Base-by-base conservation (phyloP, 768 basidiomycete species). In the Pleurotus djamor region DNA sequence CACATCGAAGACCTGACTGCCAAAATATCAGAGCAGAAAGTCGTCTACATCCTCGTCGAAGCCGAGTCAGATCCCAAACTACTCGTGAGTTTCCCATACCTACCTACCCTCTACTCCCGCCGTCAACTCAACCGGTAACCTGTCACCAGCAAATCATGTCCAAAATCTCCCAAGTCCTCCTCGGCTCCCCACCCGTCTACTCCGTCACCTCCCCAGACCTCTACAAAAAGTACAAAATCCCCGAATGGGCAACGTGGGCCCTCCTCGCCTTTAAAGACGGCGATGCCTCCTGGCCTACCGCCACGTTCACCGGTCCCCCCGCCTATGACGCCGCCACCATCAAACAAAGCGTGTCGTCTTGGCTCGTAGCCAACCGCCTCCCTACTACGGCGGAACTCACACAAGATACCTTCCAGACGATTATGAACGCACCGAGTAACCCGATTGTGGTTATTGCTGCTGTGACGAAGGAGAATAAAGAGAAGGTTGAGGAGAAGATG, bases 371-470 rank as follows among this genome's bases (percentile, higher is more conserved):
- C 0, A 82, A 97, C 69, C 85, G 88, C 34, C 83, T 94, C 21
- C 92, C 94, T 0, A 84, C 85, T 1, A 75, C 85, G 9, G 67
- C 87, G 16, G 91, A 96, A 71, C 83, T 98, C 48, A 85, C 83
- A 16, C 83, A 86, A 44, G 87, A 87, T 52, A 87, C 88, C 3
- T 97, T 94, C 79, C 87, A 91, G 63, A 81, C 79, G 9, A 84
- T 97, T 45, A 96, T 98, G 93, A 88, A 90, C 52, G 86, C 89
- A 9, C 84, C 86, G 0, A 82, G 88, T 28, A 70, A 77, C 4
- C 91, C 93, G 0, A 79, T 94, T 10, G 92, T 98, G 2, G 88
- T 95, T 5, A 81, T 98, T 52, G 88, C 81, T 12, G 83, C 84
- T 2, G 78, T 79, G 5, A 75, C 77, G 0, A 59, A 68, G 0